Conservation (phyloP, 2,329 filamentous ascomycete genomes). For the Chaetomium globosum region DNA sequence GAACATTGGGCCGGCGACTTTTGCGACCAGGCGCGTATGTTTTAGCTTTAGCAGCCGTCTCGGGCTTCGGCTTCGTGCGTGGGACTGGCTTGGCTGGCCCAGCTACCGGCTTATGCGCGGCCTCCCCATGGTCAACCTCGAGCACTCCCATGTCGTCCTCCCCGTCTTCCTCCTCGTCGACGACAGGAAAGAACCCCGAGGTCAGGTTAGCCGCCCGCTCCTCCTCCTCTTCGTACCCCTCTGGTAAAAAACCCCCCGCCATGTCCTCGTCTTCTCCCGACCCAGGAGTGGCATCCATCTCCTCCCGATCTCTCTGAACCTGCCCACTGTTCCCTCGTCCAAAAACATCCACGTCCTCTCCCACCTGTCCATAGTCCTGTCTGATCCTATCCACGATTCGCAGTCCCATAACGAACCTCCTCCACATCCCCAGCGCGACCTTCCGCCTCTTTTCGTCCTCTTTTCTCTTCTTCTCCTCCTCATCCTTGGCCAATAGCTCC, state of each 20-base stretch:
- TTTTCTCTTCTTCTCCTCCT: conserved; percentile 72
- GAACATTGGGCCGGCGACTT: conserved; percentile 26
- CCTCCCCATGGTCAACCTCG: conserved; percentile 41
- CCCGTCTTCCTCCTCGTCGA: conserved; percentile 49
- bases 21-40: conserved; percentile 24
- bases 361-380: conserved; percentile 71
- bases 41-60: conserved; percentile 25
- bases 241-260: conserved; percentile 64
- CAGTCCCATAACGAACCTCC: conserved; percentile 82
- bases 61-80: conserved; percentile 32
- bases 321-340: conserved; percentile 50
- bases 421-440: conserved; percentile 74
- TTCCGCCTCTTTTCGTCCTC: conserved; percentile 83
- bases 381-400: conserved; percentile 77
- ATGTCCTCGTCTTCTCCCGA: conserved; percentile 51
- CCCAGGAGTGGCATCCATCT: conserved; percentile 28
- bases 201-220: conserved; percentile 40
- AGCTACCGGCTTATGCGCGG: background rate
- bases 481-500: conserved; percentile 77
- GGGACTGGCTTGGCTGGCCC: conserved; percentile 11
- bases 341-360: conserved; percentile 56
- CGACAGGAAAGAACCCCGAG: conserved; percentile 54
- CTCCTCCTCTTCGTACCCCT: conserved; percentile 54
- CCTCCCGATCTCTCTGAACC: conserved; percentile 39
- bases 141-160: conserved; percentile 42